phyloP scores from a whole-genome alignment of 768 basidiomycete species.

The Podaxis sp. region DNA sequence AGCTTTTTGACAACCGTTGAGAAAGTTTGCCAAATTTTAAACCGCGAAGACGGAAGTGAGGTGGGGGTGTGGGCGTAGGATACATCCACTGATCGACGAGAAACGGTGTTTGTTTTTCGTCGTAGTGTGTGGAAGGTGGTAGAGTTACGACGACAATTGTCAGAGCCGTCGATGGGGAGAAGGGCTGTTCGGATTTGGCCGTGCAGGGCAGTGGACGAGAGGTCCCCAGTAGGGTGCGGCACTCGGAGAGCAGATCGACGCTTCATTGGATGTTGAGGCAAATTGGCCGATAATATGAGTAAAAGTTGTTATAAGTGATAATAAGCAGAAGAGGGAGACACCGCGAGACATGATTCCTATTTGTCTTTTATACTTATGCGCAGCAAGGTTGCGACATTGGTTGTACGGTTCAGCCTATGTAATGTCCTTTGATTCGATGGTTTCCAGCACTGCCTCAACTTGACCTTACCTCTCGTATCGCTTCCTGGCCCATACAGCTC shows the following conservation, averaged over 20 bases:
- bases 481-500: too few relatives aligned
- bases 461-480: too few relatives aligned
- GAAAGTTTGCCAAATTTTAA: not conserved
- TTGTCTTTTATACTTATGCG: too few relatives aligned
- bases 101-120: too few relatives aligned
- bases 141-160: not conserved
- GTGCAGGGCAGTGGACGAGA: not conserved
- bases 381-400: too few relatives aligned
- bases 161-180: not conserved
- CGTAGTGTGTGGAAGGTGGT: not conserved
- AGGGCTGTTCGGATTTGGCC: not conserved
- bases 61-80: not conserved
- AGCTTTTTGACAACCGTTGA: not conserved
- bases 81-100: too few relatives aligned
- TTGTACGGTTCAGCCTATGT: too few relatives aligned
- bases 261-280: not conserved
- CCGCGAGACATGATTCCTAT: not conserved
- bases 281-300: not conserved
- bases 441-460: too few relatives aligned
- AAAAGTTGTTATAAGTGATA: not conserved
- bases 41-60: not conserved
- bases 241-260: not conserved
- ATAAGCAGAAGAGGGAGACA: not conserved
- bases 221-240: not conserved
- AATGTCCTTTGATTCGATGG: too few relatives aligned